phyloP scores from a whole-genome alignment of 208 protist species.

The Leishmania tropica region DNA sequence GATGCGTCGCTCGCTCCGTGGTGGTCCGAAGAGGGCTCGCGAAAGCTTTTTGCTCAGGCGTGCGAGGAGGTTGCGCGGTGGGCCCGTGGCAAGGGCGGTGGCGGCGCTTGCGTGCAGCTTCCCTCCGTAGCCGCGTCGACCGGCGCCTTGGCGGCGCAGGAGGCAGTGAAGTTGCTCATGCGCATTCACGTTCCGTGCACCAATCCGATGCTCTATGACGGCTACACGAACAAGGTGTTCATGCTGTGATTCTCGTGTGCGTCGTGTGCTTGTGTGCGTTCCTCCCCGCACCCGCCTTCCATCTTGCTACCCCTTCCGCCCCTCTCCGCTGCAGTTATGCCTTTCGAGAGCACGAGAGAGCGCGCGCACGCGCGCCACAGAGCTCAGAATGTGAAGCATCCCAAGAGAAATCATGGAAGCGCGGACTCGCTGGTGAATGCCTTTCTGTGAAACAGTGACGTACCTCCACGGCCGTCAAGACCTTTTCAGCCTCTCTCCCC shows the following conservation, averaged over 20 bases:
- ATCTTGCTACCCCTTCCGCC: not conserved
- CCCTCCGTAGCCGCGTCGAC: constrained; percentile 91
- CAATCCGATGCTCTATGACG: constrained; percentile 94
- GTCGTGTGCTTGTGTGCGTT: not conserved
- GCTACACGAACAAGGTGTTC: constrained; percentile 53
- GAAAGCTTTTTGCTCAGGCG: constrained; percentile 10
- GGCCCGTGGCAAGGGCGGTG: not conserved
- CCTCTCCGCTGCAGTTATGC: not conserved
- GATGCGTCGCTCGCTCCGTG: not conserved
- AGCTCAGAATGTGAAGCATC: not conserved
- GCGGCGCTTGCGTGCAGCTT: constrained; percentile 75
- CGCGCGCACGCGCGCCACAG: no score
- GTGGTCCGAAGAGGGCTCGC: not conserved
- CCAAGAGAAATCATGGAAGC: not conserved
- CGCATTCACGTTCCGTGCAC: constrained; percentile 87
- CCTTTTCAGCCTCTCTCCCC: not conserved
- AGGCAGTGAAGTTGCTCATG: constrained; percentile 96
- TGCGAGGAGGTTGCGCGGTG: constrained; percentile 77
- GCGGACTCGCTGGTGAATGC: not conserved
- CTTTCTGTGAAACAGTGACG: not conserved
- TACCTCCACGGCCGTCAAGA: not conserved
- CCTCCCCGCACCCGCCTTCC: not conserved
- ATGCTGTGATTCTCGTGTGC: constrained; percentile 6
- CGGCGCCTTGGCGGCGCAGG: constrained; percentile 94
- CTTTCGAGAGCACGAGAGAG: not conserved